Evolutionary conservation across 2,329 filamentous ascomycete species (phyloP), one percentile per base, ranked within the genome.

Genomic region (Aschersonia sp.): DNA sequence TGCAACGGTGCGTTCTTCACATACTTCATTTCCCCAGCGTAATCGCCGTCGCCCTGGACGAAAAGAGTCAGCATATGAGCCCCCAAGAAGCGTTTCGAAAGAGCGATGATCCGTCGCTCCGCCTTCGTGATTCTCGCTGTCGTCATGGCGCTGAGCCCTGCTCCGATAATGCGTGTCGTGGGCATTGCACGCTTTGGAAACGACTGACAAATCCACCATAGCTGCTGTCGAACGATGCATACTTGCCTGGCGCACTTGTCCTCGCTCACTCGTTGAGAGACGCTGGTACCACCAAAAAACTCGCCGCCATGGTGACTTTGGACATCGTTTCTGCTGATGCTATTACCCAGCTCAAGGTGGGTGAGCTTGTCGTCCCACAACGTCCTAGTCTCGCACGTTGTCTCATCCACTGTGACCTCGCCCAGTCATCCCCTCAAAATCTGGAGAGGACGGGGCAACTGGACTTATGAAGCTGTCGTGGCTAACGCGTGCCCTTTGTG

Each of bases 191-290:
- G 4, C 22, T n/a, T 42, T n/a, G 40, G 9, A 42, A 42, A 42
- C 40, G 40, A 42, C 40, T 43, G 47, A 32, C 32, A 35, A 7
- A 32, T 14, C 40, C 9, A 41, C 40, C 14, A 14, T 41, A 95
- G 90, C 84, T 98, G 64, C 79, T 97, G 48, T 73, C 94, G 69
- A 95, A 79, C 69, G 89, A 98, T 68, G 77, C 77, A 52, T 98
- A 98, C 66, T 78, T 98, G 45, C 90, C 92, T 63, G 90, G 92
- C 64, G 90, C 89, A 50, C 79, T 92, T 56, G 89, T 98, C 44
- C 80, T 98, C 53, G 89, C 88, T 51, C 89, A 97, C 70, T 97
- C 92, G 35, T 72, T 98, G 49, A 84, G 87, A 66, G 92, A 98
- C 81, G 83, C 81, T 57, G 87, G 87, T 49, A 87, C 89, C 39